Percentiles rank a stretch among this genome's conserved stretches.
Conservation (phyloP, 257 asterid genomes). For the Ehretia macrophylla region DNA sequence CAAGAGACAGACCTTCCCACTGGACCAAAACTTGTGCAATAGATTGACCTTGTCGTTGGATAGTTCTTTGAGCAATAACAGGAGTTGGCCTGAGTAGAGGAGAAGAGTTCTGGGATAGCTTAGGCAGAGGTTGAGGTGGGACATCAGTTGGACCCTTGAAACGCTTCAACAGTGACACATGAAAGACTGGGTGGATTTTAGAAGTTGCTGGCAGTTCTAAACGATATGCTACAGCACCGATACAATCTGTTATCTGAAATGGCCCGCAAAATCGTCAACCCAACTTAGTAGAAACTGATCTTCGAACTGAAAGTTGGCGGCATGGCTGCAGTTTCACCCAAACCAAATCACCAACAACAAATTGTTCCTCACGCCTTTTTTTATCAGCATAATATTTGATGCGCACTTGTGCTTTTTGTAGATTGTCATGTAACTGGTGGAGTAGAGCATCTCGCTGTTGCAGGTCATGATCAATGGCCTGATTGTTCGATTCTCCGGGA, state of each 20-base stretch:
- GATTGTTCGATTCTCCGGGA: neutral
- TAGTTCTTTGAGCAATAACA: neutral
- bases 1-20: neutral
- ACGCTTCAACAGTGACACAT: neutral
- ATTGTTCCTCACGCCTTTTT: neutral
- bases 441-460: neutral
- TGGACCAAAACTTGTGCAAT: neutral
- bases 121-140: no score
- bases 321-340: constrained; percentile 6
- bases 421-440: neutral
- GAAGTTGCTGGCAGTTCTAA: neutral
- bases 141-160: no score
- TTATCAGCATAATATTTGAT: neutral
- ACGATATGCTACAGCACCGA: neutral
- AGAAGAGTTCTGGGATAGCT: no score
- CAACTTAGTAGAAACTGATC: neutral
- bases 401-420: neutral
- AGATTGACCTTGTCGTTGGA: neutral
- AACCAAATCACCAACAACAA: neutral
- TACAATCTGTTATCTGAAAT: neutral
- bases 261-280: neutral
- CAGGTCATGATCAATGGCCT: neutral
- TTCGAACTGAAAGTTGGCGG: neutral
- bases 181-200: constrained; percentile 1
- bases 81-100: no score